Conservation (phyloP, 2,329 filamentous ascomycete genomes). For the Pseudocercospora fijiensis region DNA sequence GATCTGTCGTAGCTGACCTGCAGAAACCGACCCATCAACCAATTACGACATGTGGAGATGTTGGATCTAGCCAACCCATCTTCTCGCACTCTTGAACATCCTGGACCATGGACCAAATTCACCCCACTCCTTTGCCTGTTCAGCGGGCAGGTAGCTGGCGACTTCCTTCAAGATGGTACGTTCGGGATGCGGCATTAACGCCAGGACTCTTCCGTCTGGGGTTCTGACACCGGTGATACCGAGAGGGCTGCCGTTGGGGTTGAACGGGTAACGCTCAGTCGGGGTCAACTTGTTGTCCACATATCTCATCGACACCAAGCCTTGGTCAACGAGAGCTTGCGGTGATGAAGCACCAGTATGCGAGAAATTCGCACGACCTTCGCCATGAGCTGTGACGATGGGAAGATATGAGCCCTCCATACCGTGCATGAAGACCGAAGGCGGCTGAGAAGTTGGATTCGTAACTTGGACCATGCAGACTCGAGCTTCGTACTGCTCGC, state of each 20-base stretch:
- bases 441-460: conserved; percentile 53
- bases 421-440: conserved; percentile 84
- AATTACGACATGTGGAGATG: background rate
- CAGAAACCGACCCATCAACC: background rate
- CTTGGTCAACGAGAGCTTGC: conserved; percentile 59
- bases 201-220: conserved; percentile 74
- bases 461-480: conserved; percentile 80
- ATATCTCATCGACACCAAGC: conserved; percentile 76
- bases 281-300: conserved; percentile 75
- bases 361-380: conserved; percentile 69
- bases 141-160: conserved; percentile 72
- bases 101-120: conserved; percentile 82
- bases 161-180: conserved; percentile 80
- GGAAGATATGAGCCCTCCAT: conserved; percentile 81
- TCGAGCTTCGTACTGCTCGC: conserved; percentile 86
- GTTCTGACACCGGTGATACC: conserved; percentile 80
- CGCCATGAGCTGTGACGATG: conserved; percentile 86
- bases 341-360: conserved; percentile 50
- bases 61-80: conserved; percentile 68
- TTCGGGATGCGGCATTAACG: conserved; percentile 93
- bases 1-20: background rate
- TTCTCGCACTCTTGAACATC: conserved; percentile 82
- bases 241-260: conserved; percentile 80
- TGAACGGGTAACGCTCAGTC: conserved; percentile 83
- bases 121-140: conserved; percentile 65